Percentiles rank a stretch among this genome's conserved stretches.
Conservation (phyloP, 1,139 yeast species). For the Taphrina communis region DNA sequence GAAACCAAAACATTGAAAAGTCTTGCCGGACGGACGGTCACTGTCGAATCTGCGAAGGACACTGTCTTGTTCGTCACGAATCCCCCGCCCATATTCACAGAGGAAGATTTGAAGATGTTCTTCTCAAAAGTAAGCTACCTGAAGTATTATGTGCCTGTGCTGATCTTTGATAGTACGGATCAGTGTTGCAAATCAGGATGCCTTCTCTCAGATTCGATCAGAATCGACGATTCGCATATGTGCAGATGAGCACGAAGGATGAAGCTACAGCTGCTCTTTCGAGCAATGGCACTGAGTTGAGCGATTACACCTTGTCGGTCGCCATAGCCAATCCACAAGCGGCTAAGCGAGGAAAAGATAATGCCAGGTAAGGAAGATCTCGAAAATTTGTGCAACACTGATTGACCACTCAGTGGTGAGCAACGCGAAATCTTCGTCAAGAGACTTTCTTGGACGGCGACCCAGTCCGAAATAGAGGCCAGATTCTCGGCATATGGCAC, state of each 20-base stretch:
- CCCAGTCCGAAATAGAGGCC: slow-evolving; percentile 48
- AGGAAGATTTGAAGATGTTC: slow-evolving; percentile 51
- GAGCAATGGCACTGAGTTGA: slow-evolving; percentile 55
- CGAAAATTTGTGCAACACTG: slow-evolving; percentile 51
- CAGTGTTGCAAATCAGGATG: slow-evolving; percentile 63
- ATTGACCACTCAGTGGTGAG: slow-evolving; percentile 59
- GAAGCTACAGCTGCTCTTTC: slow-evolving; percentile 60
- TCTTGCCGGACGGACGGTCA: slow-evolving; percentile 56
- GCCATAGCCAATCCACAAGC: slow-evolving; percentile 35
- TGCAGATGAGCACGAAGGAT: slow-evolving; percentile 59
- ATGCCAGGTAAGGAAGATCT: slow-evolving; percentile 1
- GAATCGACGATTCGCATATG: slow-evolving; percentile 74
- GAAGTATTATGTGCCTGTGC: slow-evolving; percentile 47
- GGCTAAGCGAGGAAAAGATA: slow-evolving; percentile 8
- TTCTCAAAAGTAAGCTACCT: slow-evolving; percentile 51
- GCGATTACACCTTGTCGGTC: slow-evolving; percentile 44
- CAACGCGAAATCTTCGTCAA: slow-evolving; percentile 61
- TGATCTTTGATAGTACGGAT: slow-evolving; percentile 52
- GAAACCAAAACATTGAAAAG: slow-evolving; percentile 64
- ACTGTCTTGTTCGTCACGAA: slow-evolving; percentile 68
- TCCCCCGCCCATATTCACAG: slow-evolving; percentile 37
- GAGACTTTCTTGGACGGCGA: slow-evolving; percentile 58
- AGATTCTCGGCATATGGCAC: slow-evolving; percentile 57
- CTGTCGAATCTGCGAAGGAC: slow-evolving; percentile 57
- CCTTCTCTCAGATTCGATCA: slow-evolving; percentile 68